phyloP scores from a whole-genome alignment of 805 yeast species.

The Metschnikowia similis region DNA sequence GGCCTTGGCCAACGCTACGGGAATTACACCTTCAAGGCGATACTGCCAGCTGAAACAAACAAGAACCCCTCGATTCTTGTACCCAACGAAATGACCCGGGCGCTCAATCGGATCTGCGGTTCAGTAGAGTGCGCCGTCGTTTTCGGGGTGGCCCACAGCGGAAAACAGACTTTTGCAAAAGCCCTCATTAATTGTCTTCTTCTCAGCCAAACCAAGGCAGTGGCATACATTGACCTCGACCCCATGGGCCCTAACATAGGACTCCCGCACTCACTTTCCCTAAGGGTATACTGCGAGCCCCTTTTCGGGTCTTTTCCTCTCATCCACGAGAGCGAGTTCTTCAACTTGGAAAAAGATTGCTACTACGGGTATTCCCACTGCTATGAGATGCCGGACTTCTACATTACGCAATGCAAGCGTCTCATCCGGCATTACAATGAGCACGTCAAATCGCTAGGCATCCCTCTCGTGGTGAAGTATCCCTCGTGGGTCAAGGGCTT shows the following conservation, averaged over 20 bases:
- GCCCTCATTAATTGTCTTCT: slow-evolving; percentile 49
- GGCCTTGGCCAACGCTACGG: slow-evolving; percentile 21
- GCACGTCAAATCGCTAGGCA: slow-evolving; percentile 19
- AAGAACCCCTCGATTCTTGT: slow-evolving; percentile 5
- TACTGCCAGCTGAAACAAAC: not conserved
- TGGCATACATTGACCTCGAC: slow-evolving; percentile 68
- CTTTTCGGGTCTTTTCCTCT: slow-evolving; percentile 28
- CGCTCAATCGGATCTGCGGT: slow-evolving; percentile 3
- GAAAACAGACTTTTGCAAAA: slow-evolving; percentile 71
- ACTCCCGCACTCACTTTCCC: slow-evolving; percentile 64
- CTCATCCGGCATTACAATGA: slow-evolving; percentile 32
- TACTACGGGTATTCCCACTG: slow-evolving; percentile 70
- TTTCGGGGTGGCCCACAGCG: slow-evolving; percentile 70
- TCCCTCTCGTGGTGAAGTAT: slow-evolving; percentile 60
- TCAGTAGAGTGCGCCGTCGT: slow-evolving; percentile 33
- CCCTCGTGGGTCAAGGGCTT: slow-evolving; percentile 93
- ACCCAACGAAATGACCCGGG: slow-evolving; percentile 4
- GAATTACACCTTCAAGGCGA: slow-evolving; percentile 12
- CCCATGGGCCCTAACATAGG: slow-evolving; percentile 87
- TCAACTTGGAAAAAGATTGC: slow-evolving; percentile 17
- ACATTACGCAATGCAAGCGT: slow-evolving; percentile 39
- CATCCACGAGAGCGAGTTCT: slow-evolving; percentile 5
- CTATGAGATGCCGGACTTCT: slow-evolving; percentile 57
- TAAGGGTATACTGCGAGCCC: slow-evolving; percentile 33
- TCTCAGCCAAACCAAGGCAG: slow-evolving; percentile 20